Conservation (phyloP, 257 asterid species). For the Orobanche coerulescens region DNA sequence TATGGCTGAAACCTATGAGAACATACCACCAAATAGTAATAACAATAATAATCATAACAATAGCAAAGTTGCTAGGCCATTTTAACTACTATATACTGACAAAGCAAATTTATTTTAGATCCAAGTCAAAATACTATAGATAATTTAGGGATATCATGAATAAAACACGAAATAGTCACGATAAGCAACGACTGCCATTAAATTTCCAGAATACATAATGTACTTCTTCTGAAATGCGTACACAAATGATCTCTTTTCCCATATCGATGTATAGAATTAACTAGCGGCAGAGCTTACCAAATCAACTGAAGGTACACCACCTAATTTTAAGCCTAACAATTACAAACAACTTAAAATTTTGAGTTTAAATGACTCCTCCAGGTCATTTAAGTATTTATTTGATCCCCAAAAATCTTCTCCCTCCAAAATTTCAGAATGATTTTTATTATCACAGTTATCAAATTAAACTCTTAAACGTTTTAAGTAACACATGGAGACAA, state of each 20-base stretch:
- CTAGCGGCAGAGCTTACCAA: neutral
- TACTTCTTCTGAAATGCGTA: neutral
- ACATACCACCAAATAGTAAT: neutral
- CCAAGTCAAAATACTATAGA: neutral
- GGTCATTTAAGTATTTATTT: neutral
- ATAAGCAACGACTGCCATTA: neutral
- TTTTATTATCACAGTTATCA: neutral
- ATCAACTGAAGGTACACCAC: neutral
- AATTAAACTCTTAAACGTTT: neutral
- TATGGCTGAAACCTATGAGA: neutral
- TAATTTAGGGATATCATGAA: neutral
- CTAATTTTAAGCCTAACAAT: neutral
- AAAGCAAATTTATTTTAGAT: neutral
- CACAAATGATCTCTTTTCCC: neutral
- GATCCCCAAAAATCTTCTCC: neutral
- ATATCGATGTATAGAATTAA: neutral
- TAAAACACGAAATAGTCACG: slow-evolving; percentile 1
- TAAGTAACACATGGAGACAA: neutral
- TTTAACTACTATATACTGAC: neutral
- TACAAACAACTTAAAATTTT: neutral
- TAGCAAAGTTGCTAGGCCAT: neutral
- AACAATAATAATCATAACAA: neutral
- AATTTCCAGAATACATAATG: neutral
- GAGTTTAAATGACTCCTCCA: neutral
- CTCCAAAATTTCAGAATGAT: neutral